These are phyloP conservation scores for Fomitiporia mediterranea DNA, from an alignment of 1,284 basidiomycete species.

Conservation along the genomic window DNA sequence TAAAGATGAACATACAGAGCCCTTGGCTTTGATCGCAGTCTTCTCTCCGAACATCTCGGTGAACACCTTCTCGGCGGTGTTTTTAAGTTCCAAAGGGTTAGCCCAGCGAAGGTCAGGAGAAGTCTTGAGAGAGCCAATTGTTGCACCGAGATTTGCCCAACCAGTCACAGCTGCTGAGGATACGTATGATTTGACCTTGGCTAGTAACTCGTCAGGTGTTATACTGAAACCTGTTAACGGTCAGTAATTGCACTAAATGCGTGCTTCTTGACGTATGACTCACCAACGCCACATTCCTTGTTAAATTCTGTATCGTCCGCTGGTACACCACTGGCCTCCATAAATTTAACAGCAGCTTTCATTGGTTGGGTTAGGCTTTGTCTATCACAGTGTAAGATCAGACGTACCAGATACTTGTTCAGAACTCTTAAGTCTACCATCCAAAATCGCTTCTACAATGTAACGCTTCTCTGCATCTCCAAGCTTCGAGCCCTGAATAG, in stretches of 20 bases:
- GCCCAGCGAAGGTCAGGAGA: slow-evolving; percentile 84
- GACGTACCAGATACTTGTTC: slow-evolving; percentile 85
- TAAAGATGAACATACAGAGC: slow-evolving; percentile 48
- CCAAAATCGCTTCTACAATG: slow-evolving; percentile 64
- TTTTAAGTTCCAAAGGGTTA: slow-evolving; percentile 85
- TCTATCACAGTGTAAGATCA: not conserved
- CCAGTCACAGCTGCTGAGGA: slow-evolving; percentile 50
- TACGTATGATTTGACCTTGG: slow-evolving; percentile 60
- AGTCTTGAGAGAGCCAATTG: slow-evolving; percentile 68
- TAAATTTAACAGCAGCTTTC: slow-evolving; percentile 76
- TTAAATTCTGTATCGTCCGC: slow-evolving; percentile 77
- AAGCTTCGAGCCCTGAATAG: slow-evolving; percentile 60
- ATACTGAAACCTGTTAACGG: slow-evolving; percentile 69
- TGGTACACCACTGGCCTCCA: slow-evolving; percentile 57
- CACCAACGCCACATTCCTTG: slow-evolving; percentile 84
- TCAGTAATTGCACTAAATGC: not conserved
- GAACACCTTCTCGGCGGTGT: slow-evolving; percentile 77
- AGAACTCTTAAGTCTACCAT: slow-evolving; percentile 70
- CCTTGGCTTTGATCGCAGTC: slow-evolving; percentile 61
- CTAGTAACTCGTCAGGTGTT: slow-evolving; percentile 64
- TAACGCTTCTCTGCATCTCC: slow-evolving; percentile 59
- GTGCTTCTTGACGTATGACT: slow-evolving; percentile 30
- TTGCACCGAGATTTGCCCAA: slow-evolving; percentile 73
- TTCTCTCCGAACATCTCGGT: slow-evolving; percentile 76
- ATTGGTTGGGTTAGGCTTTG: slow-evolving; percentile 10